Percentiles rank a stretch among this genome's conserved stretches.
These are phyloP conservation scores for Colletotrichum viniferum DNA, from an alignment of 2,329 filamentous ascomycete genomes.

Conservation along the genomic window DNA sequence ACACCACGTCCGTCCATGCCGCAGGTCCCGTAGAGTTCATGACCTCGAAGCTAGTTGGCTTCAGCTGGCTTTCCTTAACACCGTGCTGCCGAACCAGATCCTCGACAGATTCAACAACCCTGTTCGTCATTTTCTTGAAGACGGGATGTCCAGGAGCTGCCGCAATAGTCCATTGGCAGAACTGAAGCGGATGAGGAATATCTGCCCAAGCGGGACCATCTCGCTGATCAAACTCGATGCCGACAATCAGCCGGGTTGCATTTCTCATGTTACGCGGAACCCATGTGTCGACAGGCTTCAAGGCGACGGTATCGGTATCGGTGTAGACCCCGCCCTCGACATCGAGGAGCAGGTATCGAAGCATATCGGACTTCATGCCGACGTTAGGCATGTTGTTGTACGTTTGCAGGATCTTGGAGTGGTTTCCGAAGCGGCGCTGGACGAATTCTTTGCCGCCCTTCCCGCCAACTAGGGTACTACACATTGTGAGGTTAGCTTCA, in stretches of 20 bases:
- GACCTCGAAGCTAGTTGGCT: constrained; percentile 30
- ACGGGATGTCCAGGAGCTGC: constrained; percentile 30
- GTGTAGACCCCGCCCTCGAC: constrained; percentile 78
- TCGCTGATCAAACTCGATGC: constrained; percentile 32
- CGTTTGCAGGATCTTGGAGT: constrained; percentile 21
- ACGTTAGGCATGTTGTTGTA: constrained; percentile 29
- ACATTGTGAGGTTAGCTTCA: background rate
- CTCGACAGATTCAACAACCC: constrained; percentile 26
- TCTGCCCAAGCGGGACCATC: constrained; percentile 25
- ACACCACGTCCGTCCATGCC: constrained; percentile 35
- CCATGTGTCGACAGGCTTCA: constrained; percentile 37
- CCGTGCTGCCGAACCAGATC: constrained; percentile 8
- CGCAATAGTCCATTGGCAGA: constrained; percentile 26
- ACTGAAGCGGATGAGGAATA: constrained; percentile 26
- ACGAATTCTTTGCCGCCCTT: constrained; percentile 29
- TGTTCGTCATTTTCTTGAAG: constrained; percentile 29
- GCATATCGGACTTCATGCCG: constrained; percentile 65
- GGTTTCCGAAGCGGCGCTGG: constrained; percentile 15
- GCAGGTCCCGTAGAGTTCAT: constrained; percentile 35
- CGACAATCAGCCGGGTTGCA: constrained; percentile 25
- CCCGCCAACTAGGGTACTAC: constrained; percentile 29
- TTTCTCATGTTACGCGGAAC: constrained; percentile 27
- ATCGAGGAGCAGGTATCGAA: constrained; percentile 73
- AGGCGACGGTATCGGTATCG: constrained; percentile 48
- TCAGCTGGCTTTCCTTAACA: background rate